Evolutionary conservation across 2,329 filamentous ascomycete genomes (phyloP), one percentile per base, ranked within the genome.

Genomic region (Botryotinia globosa): DNA sequence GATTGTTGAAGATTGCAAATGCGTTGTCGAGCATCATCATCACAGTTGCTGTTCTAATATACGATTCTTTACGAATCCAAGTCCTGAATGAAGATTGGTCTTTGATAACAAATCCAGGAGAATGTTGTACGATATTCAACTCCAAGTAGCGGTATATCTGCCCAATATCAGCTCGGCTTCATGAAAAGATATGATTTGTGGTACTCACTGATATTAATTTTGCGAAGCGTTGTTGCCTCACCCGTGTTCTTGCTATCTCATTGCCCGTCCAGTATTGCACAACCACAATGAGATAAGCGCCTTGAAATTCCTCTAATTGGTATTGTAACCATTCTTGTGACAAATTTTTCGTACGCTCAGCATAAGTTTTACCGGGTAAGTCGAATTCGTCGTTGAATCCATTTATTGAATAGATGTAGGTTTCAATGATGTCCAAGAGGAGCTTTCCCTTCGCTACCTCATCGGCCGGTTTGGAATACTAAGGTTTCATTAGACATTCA

Each of bases 1-100:
- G 74, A 48, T 81, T 81, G 69, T 81, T 79, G 72, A 80, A 80
- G 29, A 80, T 79, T 10, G 76, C 78, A 75, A 79, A 80, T 8
- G 75, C 75, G 65, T 77, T 77, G 66, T 81, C 79, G 8, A 81
- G 75, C 77, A 80, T 79, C n/a, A 76, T 72, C 42, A 79, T 76
- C 18, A 79, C 45, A 20, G 74, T 76, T 20, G 75, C 74, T 12
- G 74, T 77, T 39, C 79, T 80, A 56, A 80, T 77, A 54, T 73
- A 77, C 16, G 76, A 78, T 74, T 80, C 79, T 71, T 76, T 78
- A 14, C 74, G 75, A 56, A 80, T 77, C 78, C 78, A 80, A n/a
- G 51, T 71, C 54, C 62, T 69, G 54, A 80, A 80, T 6, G 78
- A 77, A 16, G 48, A 14, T 45, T 80, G 76, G 29, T 79, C 77